A percentile compares a stretch with the other conserved stretches of the same genome.
phyloP scores from a whole-genome alignment of 2,329 filamentous ascomycete genomes.

The Neofusicoccum sp. region DNA sequence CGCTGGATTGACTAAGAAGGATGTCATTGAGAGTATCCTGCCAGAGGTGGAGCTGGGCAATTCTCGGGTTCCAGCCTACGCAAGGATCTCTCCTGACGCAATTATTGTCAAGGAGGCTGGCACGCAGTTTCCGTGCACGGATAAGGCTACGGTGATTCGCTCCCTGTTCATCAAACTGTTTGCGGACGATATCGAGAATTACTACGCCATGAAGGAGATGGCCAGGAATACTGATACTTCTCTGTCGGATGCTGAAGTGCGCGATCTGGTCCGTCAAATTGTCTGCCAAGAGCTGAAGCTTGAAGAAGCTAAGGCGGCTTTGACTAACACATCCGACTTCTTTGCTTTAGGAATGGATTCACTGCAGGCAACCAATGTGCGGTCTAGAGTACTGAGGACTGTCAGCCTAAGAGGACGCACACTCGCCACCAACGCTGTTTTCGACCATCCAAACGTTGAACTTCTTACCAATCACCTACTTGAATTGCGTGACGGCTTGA shows the following conservation, averaged over 20 bases:
- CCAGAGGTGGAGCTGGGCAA: conserved; percentile 3
- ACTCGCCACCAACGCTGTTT: conserved; percentile 59
- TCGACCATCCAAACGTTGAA: conserved; percentile 55
- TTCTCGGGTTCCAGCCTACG: conserved; percentile 1
- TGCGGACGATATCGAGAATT: conserved; percentile 46
- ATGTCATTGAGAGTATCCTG: not conserved
- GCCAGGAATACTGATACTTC: conserved; percentile 10
- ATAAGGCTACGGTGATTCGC: conserved; percentile 54
- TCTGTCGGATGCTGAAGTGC: conserved; percentile 22
- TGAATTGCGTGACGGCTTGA: conserved; percentile 35
- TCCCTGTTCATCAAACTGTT: conserved; percentile 53
- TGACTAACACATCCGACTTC: conserved; percentile 58
- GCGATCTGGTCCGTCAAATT: conserved; percentile 5
- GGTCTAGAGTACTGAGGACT: conserved; percentile 53
- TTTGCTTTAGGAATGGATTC: conserved; percentile 62
- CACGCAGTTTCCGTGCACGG: not conserved
- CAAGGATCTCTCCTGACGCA: not conserved
- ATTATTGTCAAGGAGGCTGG: not conserved
- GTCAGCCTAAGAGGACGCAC: conserved; percentile 50
- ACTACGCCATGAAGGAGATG: conserved; percentile 37
- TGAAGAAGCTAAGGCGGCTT: conserved; percentile 52
- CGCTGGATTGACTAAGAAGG: not conserved
- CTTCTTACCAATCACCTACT: conserved; percentile 47
- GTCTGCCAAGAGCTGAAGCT: conserved; percentile 1
- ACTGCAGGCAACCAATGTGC: conserved; percentile 60